Evolutionary conservation across 345 rosid genomes (phyloP), one percentile per base, ranked within the genome.

Genomic region (Brassica rapa): DNA sequence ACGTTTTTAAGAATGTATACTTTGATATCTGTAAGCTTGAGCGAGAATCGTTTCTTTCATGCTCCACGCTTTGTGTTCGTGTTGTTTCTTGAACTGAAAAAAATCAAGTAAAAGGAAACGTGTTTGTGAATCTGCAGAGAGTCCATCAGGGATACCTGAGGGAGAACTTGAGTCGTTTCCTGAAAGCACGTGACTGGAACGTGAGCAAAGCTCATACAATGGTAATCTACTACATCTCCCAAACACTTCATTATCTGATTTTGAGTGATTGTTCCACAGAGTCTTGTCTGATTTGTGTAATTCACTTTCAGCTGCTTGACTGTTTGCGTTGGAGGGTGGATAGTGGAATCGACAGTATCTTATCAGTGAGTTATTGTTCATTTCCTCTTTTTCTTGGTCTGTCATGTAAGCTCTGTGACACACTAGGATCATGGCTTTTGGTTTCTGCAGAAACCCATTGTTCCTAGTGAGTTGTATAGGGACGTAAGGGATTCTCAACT

Each of bases 171-270:
- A 67, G 68, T 59, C 97, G 98, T 74, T 95, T 93, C 77, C 87
- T 95, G 39, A 93, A 88, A 86, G 99, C 99, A 60, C 84, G 99
- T 80, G 97, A 95, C 29, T 90, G 93, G 89, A 83, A 90, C 84
- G 89, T 93, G 53, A 30, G 66, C 33, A 90, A 88, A 83, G 98
- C 98, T 66, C 87, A 91, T 84, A 78, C 84, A 87, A 91, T 95
- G 99, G 99, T 95, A 71, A 35, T 51, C 12, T 67, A 16, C 16
- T 1, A 12, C n/a, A 12, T 10, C 46, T 21, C 49, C 11, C 0
- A 57, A 69, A 78, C 68, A 12, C 68, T 62, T 37, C 21, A 74
- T 29, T 35, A 12, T 62, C 30, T 68, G 57, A 27, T 57, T 55
- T 5, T 82, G 24, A 64, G 70, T 32, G 37, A 19, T 2, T 14